Percentiles rank a stretch among this genome's conserved stretches.
phyloP scores from a whole-genome alignment of 371 early-diverging fungal genomes.

The Nematocida homosporus region DNA sequence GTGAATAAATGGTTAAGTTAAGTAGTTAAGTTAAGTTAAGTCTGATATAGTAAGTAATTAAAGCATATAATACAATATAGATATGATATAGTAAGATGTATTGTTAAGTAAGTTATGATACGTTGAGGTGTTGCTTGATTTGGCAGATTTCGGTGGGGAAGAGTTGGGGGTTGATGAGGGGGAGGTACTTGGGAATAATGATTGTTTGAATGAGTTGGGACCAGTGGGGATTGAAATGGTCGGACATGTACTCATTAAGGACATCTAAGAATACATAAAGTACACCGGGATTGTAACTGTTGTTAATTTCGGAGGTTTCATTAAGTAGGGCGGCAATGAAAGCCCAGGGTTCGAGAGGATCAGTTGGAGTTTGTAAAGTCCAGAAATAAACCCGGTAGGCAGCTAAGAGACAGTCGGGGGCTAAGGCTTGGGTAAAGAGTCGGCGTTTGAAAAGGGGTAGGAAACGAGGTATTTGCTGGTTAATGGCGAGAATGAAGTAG shows the following conservation, averaged over 20 bases:
- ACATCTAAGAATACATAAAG: conserved; percentile 36
- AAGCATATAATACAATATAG: not conserved
- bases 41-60: not conserved
- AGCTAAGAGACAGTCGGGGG: conserved; percentile 44
- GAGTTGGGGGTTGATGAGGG: conserved; percentile 11
- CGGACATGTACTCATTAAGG: not conserved
- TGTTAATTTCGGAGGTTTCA: conserved; percentile 14
- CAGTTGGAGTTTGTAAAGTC: conserved; percentile 23
- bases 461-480: conserved; percentile 16
- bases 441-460: not conserved
- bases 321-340: conserved; percentile 59
- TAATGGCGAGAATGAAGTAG: conserved; percentile 35
- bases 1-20: too few relatives aligned
- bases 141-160: too few relatives aligned
- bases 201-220: not conserved
- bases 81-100: not conserved
- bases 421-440: conserved; percentile 40
- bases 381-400: conserved; percentile 60
- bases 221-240: not conserved
- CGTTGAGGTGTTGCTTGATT: too few relatives aligned
- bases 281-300: conserved; percentile 37
- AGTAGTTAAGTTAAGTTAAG: not conserved
- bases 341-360: conserved; percentile 56
- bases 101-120: too few relatives aligned
- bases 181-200: conserved; percentile 20